A percentile compares a stretch with the other conserved stretches of the same genome.
Evolutionary conservation across 345 rosid genomes (phyloP).

Genomic region (Noccaea caerulescens): DNA sequence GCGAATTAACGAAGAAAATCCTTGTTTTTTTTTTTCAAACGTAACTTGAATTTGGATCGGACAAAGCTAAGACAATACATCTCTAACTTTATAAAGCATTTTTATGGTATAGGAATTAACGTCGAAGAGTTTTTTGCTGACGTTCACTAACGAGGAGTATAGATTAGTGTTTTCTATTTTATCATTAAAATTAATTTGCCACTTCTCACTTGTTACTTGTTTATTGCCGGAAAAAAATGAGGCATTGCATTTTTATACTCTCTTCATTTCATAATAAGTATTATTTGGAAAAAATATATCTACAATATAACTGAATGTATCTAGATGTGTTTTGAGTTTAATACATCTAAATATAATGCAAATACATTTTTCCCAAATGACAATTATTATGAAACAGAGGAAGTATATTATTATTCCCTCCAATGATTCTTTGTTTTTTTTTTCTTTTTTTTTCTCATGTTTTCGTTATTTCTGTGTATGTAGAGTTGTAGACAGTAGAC

Average conservation of each 20-base stretch:
- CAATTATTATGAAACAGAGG: too few species aligned
- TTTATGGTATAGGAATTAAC: too few species aligned
- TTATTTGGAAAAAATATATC: too few species aligned
- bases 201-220: conserved; percentile 40
- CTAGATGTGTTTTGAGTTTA: too few species aligned
- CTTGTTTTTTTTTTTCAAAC: not conserved
- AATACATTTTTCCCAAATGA: too few species aligned
- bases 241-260: not conserved
- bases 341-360: too few species aligned
- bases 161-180: not conserved
- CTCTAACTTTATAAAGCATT: not conserved
- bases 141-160: not conserved
- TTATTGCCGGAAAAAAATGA: conserved; percentile 27
- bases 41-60: not conserved
- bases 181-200: conserved; percentile 19
- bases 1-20: not conserved
- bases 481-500: not conserved
- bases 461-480: not conserved
- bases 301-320: too few species aligned
- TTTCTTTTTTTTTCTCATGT: not conserved
- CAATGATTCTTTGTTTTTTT: not conserved
- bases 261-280: too few species aligned
- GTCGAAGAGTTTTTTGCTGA: too few species aligned
- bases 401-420: not conserved
- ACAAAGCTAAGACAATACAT: not conserved